A percentile compares a stretch with the other conserved stretches of the same genome.
These are phyloP conservation scores for Yarrowia sp. DNA, from an alignment of 805 yeast species.

Conservation along the genomic window DNA sequence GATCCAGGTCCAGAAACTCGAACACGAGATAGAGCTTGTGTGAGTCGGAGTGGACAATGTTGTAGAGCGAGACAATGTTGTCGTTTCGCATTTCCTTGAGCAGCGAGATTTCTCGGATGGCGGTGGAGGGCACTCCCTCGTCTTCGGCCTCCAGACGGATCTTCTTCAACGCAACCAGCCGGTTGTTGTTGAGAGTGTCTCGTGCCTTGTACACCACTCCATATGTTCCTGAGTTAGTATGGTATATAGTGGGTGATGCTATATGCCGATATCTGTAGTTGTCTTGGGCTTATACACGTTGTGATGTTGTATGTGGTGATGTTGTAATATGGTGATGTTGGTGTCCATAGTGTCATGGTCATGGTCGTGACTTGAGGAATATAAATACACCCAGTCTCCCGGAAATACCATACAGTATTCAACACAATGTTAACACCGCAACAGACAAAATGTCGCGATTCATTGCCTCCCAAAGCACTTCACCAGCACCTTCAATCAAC, in stretches of 20 bases:
- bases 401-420: background rate
- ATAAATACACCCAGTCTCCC: background rate
- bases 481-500: too few species aligned
- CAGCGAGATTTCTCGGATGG: conserved; percentile 91
- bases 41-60: conserved; percentile 91
- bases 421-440: too few species aligned
- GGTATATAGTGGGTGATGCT: too few species aligned
- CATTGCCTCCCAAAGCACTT: too few species aligned
- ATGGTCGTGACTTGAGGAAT: too few species aligned
- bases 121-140: conserved; percentile 98
- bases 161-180: conserved; percentile 94
- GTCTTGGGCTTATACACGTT: too few species aligned
- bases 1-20: conserved; percentile 89
- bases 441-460: too few species aligned
- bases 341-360: too few species aligned
- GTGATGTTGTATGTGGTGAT: too few species aligned
- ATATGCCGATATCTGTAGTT: too few species aligned
- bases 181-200: conserved; percentile 80
- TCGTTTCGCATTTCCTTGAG: conserved; percentile 92
- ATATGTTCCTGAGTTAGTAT: conserved; percentile 61
- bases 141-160: conserved; percentile 94
- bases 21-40: conserved; percentile 91
- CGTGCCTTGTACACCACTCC: conserved; percentile 97
- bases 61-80: conserved; percentile 84
- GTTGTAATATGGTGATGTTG: too few species aligned